Base-by-base conservation (phyloP, 2,329 filamentous ascomycete genomes). In the Aspergillus hortae region DNA sequence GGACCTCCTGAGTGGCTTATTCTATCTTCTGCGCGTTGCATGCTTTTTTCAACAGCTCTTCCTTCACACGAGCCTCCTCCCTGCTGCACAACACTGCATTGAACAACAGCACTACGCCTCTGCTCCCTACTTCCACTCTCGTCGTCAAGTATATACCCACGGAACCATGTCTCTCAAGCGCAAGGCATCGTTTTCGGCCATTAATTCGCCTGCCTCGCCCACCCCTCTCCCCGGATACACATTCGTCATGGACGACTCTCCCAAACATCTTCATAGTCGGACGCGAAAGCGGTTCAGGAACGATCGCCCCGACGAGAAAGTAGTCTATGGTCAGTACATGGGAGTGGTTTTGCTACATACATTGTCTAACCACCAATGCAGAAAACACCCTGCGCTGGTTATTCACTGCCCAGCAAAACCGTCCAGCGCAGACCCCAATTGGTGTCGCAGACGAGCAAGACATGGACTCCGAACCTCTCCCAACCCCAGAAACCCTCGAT, bases 201-300 rank as follows among this genome's bases (percentile, higher is more conserved):
- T 77, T 15, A 63, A 74, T 33, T 73, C 76, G 41, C 67, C 71
- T 33, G 70, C 69, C 63, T 51, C 58, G 53, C 44, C 63, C 48
- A 56, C 51, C 56, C 54, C 59, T 44, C 41, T 53, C 32, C 46
- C 58, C 35, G 63, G 64, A 44, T 56, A 52, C 30, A 58, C 61
- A 46, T 61, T 68, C 58, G 64, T 59, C 25, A 60, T 66, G 55
- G 61, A 67, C 38, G 68, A 70, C 48, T 61, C 59, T 15, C 65
- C 69, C 15, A 67, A 63, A 61, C 68, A 83, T 58, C 74, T 83
- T 42, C 75, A 79, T 58, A 77, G 76, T 55, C 77, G 83, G 15
- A 86, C 83, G 51, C 74, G 78, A 53, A 86, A 86, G 67, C 70
- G 83, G 32, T 76, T 80, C 57, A 74, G 82, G 53, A 77, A 85